phyloP scores from a whole-genome alignment of 768 basidiomycete genomes.

The Lentinula edodes region DNA sequence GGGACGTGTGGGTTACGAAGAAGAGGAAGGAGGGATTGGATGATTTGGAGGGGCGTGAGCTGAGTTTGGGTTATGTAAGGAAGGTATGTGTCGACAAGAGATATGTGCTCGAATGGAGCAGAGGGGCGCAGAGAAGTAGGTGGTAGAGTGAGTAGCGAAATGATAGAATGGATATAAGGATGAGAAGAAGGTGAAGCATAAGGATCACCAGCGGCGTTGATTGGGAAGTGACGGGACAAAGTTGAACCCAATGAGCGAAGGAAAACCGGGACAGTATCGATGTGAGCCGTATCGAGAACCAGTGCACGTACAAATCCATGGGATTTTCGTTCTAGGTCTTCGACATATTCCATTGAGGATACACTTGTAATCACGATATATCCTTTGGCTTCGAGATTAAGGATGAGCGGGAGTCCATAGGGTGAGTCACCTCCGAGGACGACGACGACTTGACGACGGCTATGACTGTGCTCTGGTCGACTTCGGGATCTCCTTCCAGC shows the following conservation, averaged over 20 bases:
- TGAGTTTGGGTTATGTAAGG: constrained; percentile 73
- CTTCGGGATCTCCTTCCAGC: too few species aligned
- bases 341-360: too few species aligned
- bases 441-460: too few species aligned
- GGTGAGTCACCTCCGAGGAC: too few species aligned
- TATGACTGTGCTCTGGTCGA: too few species aligned
- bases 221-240: constrained; percentile 77
- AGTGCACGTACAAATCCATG: too few species aligned
- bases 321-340: too few species aligned
- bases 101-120: constrained; percentile 68
- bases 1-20: constrained; percentile 62
- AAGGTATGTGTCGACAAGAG: constrained; percentile 56
- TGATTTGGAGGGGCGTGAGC: constrained; percentile 67
- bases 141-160: constrained; percentile 67
- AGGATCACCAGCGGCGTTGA: constrained; percentile 75
- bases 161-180: constrained; percentile 71
- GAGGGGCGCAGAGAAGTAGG: constrained; percentile 26
- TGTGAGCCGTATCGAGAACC: too few species aligned
- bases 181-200: constrained; percentile 59
- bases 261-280: constrained; percentile 50
- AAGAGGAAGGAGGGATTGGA: constrained; percentile 73
- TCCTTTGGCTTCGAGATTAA: too few species aligned
- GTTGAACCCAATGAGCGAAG: constrained; percentile 77
- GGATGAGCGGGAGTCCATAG: too few species aligned
- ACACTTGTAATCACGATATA: too few species aligned